Base-by-base conservation (phyloP, 2,329 filamentous ascomycete genomes). In the Penicillium sp. region DNA sequence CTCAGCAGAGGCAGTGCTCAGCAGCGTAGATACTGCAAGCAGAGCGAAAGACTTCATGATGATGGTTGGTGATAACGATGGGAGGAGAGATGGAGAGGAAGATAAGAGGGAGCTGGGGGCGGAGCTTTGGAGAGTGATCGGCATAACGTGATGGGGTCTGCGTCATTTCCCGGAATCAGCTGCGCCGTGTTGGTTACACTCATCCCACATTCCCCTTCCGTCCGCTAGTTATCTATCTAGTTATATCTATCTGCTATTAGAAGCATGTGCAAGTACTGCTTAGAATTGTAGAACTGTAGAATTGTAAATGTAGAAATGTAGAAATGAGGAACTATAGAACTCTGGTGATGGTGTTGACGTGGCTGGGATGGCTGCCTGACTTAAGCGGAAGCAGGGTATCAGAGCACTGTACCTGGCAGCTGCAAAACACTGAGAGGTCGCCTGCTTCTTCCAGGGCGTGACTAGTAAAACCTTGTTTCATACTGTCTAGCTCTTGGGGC, bases 1-100 rank as follows among this genome's bases (percentile, higher is more conserved):
- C 64, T 84, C 89, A 61, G 89, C 91, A 68, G 87, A 80, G 68
- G 86, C 86, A 69, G 85, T 83, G 77, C 87, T 86, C 66, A 90
- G 79, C 78, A 94, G 82, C 76, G 84, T 79, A 65, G 84, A 83
- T 74, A 83, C 82, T 69, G 88, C 85, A 69, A 89, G 77, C 67
- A 95, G 72, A 65, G 89, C 76, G 74, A 84, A 77, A 72, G 83
- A 83, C 85, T 94, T 96, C 91, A 96, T 97, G 71, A 51, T 69
- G 57, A 53, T 58, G 52, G 51, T 52, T 48, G 50, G 49, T 28
- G 44, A 38, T 34, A 41, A 46, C 22, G 16, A 37, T 37, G 44
- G 42, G 18, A 9, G 42, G 49, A 57, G 46, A 53, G 38, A 46
- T 44, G 35, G 51, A 52, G 47, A 34, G 44, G 56, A 59, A 60